These are phyloP conservation scores for Camellia granthamiana DNA, from an alignment of 148 eudicot genomes.

Conservation along the genomic window DNA sequence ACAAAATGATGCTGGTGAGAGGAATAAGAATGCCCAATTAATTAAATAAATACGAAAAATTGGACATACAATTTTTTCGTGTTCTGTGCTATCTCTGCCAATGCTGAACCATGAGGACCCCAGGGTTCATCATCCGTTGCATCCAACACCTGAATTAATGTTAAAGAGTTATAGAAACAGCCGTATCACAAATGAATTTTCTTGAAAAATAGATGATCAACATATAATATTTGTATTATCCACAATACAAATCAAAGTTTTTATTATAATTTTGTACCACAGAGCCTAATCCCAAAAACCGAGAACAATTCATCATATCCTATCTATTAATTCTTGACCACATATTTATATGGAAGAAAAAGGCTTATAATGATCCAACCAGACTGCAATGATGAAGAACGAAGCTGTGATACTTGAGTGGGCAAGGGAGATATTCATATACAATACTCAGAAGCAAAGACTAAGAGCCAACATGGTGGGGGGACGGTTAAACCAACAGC, in stretches of 20 bases:
- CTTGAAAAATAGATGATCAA: neutral
- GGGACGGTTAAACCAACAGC: neutral
- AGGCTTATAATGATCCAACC: neutral
- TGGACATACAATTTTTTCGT: conserved; percentile 74
- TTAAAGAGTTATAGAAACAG: neutral
- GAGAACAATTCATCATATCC: neutral
- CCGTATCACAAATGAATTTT: neutral
- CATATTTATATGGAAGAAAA: too few species aligned
- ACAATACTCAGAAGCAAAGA: neutral
- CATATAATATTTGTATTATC: neutral
- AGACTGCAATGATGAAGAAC: neutral
- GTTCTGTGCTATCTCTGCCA: conserved; percentile 87
- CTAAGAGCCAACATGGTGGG: neutral
- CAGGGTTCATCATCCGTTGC: conserved; percentile 96
- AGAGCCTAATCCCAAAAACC: neutral
- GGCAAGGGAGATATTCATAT: neutral
- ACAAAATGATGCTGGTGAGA: conserved; percentile 5
- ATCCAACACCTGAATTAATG: conserved; percentile 66
- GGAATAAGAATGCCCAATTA: conserved; percentile 10
- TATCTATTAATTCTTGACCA: neutral
- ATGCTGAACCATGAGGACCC: conserved; percentile 97
- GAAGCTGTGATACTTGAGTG: neutral
- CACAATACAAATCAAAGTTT: neutral
- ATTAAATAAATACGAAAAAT: conserved; percentile 14
- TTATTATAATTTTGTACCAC: neutral